A percentile compares a stretch with the other conserved stretches of the same genome.
phyloP scores from a whole-genome alignment of 140 eudicot species.

The Flaveria floridana region DNA sequence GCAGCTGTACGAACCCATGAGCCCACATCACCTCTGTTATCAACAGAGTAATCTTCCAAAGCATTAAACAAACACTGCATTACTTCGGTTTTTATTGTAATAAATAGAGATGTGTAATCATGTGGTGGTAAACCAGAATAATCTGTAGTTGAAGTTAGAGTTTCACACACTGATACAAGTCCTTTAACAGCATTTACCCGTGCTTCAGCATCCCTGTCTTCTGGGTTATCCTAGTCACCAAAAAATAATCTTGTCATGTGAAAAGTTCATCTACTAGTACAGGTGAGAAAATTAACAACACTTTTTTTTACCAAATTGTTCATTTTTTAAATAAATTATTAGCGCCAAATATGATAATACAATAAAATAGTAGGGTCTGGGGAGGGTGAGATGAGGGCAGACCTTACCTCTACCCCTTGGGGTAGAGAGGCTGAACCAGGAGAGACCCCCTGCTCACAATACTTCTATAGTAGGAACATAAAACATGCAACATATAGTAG shows the following conservation, averaged over 20 bases:
- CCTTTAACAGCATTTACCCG: slow-evolving; percentile 90
- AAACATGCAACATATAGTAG: too few species aligned
- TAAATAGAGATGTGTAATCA: slow-evolving; percentile 43
- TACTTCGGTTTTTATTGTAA: slow-evolving; percentile 63
- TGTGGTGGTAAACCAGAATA: slow-evolving; percentile 38
- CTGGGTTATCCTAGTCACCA: slow-evolving; percentile 71
- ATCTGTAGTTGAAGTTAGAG: slow-evolving; percentile 46
- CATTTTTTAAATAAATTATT: not conserved
- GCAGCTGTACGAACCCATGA: slow-evolving; percentile 99
- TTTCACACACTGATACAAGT: slow-evolving; percentile 79
- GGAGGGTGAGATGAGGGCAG: too few species aligned
- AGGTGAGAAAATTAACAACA: slow-evolving; percentile 1
- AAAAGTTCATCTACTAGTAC: slow-evolving; percentile 10
- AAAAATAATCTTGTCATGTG: slow-evolving; percentile 2
- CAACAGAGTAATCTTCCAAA: slow-evolving; percentile 90
- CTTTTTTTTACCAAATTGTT: not conserved
- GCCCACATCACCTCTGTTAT: slow-evolving; percentile 98
- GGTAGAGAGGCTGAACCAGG: too few species aligned
- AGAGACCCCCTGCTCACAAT: too few species aligned
- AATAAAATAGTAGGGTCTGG: too few species aligned
- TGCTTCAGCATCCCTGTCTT: slow-evolving; percentile 96
- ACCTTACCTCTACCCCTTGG: too few species aligned
- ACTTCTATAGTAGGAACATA: too few species aligned
- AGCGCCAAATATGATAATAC: not conserved
- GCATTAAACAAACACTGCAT: slow-evolving; percentile 73